phyloP scores from a whole-genome alignment of 345 rosid species.

The Acer yangbiense region DNA sequence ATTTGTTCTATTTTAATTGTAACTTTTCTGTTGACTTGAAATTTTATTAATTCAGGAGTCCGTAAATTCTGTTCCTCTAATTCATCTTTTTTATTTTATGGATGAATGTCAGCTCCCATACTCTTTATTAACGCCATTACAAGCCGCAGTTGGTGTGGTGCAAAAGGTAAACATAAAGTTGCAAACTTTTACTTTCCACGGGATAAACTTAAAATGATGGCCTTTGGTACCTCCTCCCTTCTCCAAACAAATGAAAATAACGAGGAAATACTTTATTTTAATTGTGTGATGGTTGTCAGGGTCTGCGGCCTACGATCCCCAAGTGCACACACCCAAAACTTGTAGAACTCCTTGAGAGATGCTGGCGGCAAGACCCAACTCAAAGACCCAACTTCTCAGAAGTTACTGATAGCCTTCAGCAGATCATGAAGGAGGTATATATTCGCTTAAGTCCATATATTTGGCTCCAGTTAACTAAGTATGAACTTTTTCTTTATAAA shows the following conservation, averaged over 20 bases:
- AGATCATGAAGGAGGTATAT: constrained; percentile 66
- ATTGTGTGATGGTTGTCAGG: constrained; percentile 33
- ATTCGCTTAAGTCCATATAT: constrained; percentile 5
- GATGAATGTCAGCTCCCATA: constrained; percentile 69
- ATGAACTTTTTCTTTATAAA: neutral
- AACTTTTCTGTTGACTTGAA: constrained; percentile 1
- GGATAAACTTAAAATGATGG: neutral
- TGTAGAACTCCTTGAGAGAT: constrained; percentile 73
- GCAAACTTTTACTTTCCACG: neutral
- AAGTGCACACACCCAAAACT: constrained; percentile 73
- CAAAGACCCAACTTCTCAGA: constrained; percentile 84
- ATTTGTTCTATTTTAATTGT: neutral
- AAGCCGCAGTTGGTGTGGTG: constrained; percentile 94
- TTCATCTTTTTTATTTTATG: neutral
- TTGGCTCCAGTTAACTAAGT: constrained; percentile 1
- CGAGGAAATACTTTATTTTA: constrained; percentile 9
- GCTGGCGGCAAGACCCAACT: constrained; percentile 87
- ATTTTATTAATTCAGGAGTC: constrained; percentile 7
- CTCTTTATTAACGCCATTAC: constrained; percentile 72
- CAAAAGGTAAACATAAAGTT: constrained; percentile 61
- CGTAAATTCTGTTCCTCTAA: neutral
- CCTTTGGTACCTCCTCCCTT: neutral
- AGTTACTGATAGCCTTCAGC: constrained; percentile 63
- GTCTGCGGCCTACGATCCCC: constrained; percentile 79
- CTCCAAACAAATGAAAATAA: neutral